phyloP scores from a whole-genome alignment of 2,329 filamentous ascomycete species.

The Ceratocystis cacaofunesta region DNA sequence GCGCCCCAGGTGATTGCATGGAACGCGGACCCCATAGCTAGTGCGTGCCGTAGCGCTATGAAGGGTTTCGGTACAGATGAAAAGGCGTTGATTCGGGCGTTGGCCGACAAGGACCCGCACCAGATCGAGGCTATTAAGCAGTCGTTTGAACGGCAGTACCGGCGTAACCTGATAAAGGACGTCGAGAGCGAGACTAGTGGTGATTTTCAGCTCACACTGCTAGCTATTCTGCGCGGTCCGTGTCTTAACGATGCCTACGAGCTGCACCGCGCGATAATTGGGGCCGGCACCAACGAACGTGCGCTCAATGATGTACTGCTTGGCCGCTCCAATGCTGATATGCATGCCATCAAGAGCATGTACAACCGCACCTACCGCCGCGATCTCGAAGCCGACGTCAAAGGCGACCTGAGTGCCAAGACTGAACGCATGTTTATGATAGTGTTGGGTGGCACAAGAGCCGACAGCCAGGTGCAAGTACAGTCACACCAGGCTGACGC shows the following conservation, averaged over 20 bases:
- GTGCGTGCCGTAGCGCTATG: slow-evolving; percentile 66
- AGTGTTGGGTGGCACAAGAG: slow-evolving; percentile 57
- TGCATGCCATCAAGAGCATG: slow-evolving; percentile 67
- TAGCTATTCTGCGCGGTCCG: slow-evolving; percentile 65
- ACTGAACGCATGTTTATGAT: slow-evolving; percentile 76
- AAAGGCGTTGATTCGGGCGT: slow-evolving; percentile 52
- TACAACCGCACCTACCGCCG: slow-evolving; percentile 55
- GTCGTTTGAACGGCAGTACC: slow-evolving; percentile 49
- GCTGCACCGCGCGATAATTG: slow-evolving; percentile 57
- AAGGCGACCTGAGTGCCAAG: slow-evolving; percentile 68
- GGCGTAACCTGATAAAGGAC: slow-evolving; percentile 57
- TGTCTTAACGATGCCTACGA: slow-evolving; percentile 60
- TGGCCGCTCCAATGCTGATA: slow-evolving; percentile 69
- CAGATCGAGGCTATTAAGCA: slow-evolving; percentile 55
- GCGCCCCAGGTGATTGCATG: slow-evolving; percentile 53
- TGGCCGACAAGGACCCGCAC: slow-evolving; percentile 61
- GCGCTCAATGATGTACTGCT: slow-evolving; percentile 78
- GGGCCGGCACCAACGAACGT: slow-evolving; percentile 71
- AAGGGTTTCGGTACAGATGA: slow-evolving; percentile 90
- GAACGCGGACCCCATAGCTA: slow-evolving; percentile 54
- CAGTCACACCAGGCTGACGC: slow-evolving; percentile 57
- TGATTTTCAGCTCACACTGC: slow-evolving; percentile 59
- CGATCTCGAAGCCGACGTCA: slow-evolving; percentile 56
- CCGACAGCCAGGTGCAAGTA: slow-evolving; percentile 64
- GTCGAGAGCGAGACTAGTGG: slow-evolving; percentile 63